These are phyloP conservation scores for Galerina sulciceps DNA, from an alignment of 768 basidiomycete species.

Conservation along the genomic window DNA sequence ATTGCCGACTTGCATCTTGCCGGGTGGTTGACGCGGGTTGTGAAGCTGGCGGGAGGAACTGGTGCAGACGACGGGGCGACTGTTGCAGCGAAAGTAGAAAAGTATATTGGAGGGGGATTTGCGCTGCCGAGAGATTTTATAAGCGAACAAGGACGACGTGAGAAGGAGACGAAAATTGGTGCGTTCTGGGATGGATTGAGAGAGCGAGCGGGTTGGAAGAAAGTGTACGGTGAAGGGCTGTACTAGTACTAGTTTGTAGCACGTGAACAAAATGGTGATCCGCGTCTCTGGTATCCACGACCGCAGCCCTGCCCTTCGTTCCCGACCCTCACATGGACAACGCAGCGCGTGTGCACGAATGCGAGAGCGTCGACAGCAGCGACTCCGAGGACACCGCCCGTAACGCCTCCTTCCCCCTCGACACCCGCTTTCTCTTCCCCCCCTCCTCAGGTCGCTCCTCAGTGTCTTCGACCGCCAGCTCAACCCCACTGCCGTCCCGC, in stretches of 20 bases:
- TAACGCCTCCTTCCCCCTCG: slow-evolving; percentile 17
- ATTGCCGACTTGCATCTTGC: slow-evolving; percentile 82
- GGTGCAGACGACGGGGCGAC: slow-evolving; percentile 53
- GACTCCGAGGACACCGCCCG: slow-evolving; percentile 44
- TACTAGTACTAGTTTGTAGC: slow-evolving; percentile 32
- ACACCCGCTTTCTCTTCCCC: slow-evolving; percentile 37
- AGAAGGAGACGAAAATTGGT: slow-evolving; percentile 61
- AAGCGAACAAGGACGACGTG: slow-evolving; percentile 32
- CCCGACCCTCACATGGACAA: slow-evolving; percentile 18
- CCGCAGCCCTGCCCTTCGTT: slow-evolving; percentile 1
- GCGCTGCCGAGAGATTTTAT: slow-evolving; percentile 46
- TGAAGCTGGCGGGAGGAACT: slow-evolving; percentile 58
- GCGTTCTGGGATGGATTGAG: slow-evolving; percentile 75
- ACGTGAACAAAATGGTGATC: not conserved
- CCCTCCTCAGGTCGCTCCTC: slow-evolving; percentile 21
- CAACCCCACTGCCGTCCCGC: slow-evolving; percentile 67
- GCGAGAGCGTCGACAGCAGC: slow-evolving; percentile 48
- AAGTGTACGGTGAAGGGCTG: slow-evolving; percentile 56
- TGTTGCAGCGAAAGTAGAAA: slow-evolving; percentile 55
- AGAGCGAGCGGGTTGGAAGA: slow-evolving; percentile 72
- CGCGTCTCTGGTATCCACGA: not conserved
- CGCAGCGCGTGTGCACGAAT: slow-evolving; percentile 29
- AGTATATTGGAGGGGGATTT: slow-evolving; percentile 51
- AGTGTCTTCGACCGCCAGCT: slow-evolving; percentile 44
- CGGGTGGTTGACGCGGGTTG: slow-evolving; percentile 72